Percentiles rank a stretch among this genome's conserved stretches.
Evolutionary conservation across 441 rosid species (phyloP).

Genomic region (Breynia disticha): DNA sequence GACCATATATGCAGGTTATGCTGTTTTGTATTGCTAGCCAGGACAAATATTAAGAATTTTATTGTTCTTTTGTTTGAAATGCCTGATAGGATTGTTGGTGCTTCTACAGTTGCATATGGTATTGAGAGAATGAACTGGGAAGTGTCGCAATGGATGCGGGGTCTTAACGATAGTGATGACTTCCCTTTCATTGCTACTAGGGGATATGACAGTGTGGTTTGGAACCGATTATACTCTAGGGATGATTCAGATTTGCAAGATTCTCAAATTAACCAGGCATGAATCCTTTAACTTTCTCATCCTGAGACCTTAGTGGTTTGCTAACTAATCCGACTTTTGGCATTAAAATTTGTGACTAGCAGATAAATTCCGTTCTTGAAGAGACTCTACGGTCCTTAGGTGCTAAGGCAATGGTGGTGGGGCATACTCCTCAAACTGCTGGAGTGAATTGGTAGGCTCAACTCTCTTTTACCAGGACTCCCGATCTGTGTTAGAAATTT

Average conservation of each 20-base stretch:
- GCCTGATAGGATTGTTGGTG: constrained; percentile 29
- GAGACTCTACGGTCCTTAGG: constrained; percentile 59
- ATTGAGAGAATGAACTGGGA: constrained; percentile 76
- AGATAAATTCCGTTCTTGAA: constrained; percentile 50
- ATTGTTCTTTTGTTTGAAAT: constrained; percentile 10
- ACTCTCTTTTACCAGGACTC: background rate
- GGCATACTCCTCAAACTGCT: constrained; percentile 82
- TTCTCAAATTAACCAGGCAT: constrained; percentile 59
- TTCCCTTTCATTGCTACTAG: constrained; percentile 71
- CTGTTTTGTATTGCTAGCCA: too few relatives aligned
- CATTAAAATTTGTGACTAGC: constrained; percentile 15
- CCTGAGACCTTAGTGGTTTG: background rate
- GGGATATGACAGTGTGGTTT: constrained; percentile 84
- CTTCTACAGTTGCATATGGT: constrained; percentile 63
- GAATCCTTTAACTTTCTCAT: constrained; percentile 5
- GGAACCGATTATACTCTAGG: constrained; percentile 82
- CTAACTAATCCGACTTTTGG: background rate
- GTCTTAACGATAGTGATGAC: constrained; percentile 31
- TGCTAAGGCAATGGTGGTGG: constrained; percentile 90
- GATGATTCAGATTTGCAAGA: constrained; percentile 49
- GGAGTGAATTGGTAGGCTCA: constrained; percentile 68
- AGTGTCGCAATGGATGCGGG: constrained; percentile 83
- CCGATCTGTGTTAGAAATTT: background rate
- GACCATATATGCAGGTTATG: too few relatives aligned
- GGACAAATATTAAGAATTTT: too few relatives aligned